A percentile compares a stretch with the other conserved stretches of the same genome.
Evolutionary conservation across 805 yeast species (phyloP).

Genomic region (Kuraishia molischiana): DNA sequence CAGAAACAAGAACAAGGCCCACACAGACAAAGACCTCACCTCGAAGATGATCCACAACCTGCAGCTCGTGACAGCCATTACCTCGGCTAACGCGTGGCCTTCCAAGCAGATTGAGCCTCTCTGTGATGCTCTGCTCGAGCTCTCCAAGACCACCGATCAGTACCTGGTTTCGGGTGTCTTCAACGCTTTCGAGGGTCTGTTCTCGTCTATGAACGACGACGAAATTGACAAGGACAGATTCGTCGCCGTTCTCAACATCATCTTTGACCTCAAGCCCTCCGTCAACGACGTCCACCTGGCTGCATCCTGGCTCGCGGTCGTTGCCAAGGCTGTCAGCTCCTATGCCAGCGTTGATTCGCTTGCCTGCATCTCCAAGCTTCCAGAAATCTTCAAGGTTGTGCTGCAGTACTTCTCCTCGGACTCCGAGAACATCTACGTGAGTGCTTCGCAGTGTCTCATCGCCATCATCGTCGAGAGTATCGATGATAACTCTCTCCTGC

Average conservation of each 20-base stretch:
- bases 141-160: constrained; percentile 79
- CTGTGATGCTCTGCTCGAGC: constrained; percentile 66
- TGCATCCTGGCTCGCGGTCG: constrained; percentile 92
- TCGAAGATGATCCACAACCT: constrained; percentile 63
- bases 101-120: constrained; percentile 52
- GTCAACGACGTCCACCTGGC: constrained; percentile 75
- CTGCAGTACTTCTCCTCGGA: constrained; percentile 63
- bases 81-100: constrained; percentile 81
- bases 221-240: constrained; percentile 52
- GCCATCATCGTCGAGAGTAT: constrained; percentile 66
- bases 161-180: constrained; percentile 76
- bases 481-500: constrained; percentile 46
- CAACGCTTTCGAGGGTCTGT: constrained; percentile 73
- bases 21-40: constrained; percentile 35
- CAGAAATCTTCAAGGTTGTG: constrained; percentile 45
- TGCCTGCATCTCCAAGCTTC: constrained; percentile 45
- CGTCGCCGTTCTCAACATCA: constrained; percentile 52
- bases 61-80: constrained; percentile 64
- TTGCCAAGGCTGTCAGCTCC: constrained; percentile 68
- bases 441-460: constrained; percentile 81
- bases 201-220: constrained; percentile 48
- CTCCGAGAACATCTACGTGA: constrained; percentile 47
- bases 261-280: constrained; percentile 76
- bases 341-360: constrained; percentile 40
- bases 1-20: constrained; percentile 19